These are phyloP conservation scores for Filobasidium floriforme DNA, from an alignment of 768 basidiomycete genomes.

Conservation along the genomic window DNA sequence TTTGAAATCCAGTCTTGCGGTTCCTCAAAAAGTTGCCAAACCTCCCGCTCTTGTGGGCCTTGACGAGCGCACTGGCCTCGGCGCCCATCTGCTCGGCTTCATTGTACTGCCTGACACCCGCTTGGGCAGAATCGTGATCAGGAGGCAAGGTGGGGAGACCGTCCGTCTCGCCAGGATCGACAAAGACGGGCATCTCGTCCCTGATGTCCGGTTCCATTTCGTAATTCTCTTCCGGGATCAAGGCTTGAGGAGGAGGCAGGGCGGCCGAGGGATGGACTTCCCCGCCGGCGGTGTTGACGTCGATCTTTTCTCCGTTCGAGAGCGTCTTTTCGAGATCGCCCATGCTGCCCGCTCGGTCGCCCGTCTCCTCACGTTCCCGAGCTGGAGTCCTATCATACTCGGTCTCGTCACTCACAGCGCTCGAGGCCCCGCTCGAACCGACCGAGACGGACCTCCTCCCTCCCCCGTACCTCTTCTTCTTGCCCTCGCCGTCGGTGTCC, in stretches of 20 bases:
- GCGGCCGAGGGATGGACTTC: slow-evolving; percentile 18
- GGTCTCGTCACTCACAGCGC: background rate
- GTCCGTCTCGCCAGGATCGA: slow-evolving; percentile 59
- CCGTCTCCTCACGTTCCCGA: background rate
- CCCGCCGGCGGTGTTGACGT: slow-evolving; percentile 5
- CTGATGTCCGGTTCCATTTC: slow-evolving; percentile 19
- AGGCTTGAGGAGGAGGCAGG: slow-evolving; percentile 13
- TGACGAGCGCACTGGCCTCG: slow-evolving; percentile 39
- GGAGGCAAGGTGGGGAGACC: slow-evolving; percentile 54
- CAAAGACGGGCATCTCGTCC: slow-evolving; percentile 45
- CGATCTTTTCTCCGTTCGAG: background rate
- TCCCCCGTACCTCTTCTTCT: slow-evolving; percentile 11
- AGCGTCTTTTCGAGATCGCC: slow-evolving; percentile 4
- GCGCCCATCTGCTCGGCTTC: slow-evolving; percentile 20
- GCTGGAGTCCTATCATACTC: background rate
- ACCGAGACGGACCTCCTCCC: background rate
- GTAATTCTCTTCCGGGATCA: slow-evolving; percentile 16
- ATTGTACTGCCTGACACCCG: background rate
- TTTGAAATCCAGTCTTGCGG: slow-evolving; percentile 25
- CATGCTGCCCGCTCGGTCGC: slow-evolving; percentile 4
- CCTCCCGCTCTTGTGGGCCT: slow-evolving; percentile 40
- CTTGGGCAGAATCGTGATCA: slow-evolving; percentile 31
- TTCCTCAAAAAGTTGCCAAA: slow-evolving; percentile 39
- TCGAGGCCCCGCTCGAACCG: background rate
- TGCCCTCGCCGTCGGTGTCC: slow-evolving; percentile 19